These are phyloP conservation scores for Iris macrosiphon DNA, from an alignment of 106 monocot genomes.

Conservation along the genomic window DNA sequence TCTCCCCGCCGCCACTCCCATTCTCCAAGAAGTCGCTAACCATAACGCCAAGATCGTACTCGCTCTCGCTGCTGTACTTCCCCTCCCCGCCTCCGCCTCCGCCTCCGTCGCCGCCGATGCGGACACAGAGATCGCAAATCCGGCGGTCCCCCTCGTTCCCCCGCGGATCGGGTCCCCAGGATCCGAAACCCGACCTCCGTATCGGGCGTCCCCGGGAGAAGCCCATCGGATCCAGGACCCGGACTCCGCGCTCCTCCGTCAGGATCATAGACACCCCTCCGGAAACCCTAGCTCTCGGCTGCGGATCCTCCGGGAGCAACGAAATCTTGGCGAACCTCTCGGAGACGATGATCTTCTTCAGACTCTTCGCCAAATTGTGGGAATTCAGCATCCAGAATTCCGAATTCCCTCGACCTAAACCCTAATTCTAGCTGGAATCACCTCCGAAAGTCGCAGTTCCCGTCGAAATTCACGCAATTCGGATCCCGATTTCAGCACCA, in stretches of 20 bases:
- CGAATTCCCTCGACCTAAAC: neutral
- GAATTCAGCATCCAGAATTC: neutral
- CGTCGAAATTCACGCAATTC: too few relatives aligned
- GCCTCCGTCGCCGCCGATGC: constrained; percentile 13
- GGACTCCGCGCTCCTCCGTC: constrained; percentile 9
- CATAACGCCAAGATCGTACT: constrained; percentile 79
- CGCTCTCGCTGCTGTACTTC: constrained; percentile 73
- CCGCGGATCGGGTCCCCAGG: constrained; percentile 8
- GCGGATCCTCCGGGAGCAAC: neutral
- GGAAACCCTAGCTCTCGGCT: neutral
- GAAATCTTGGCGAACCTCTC: neutral
- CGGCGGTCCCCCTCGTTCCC: constrained; percentile 18
- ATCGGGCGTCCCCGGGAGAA: neutral
- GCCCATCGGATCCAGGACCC: constrained; percentile 3
- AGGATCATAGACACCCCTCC: constrained; percentile 7
- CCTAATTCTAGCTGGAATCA: too few relatives aligned
- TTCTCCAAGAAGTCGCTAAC: constrained; percentile 91
- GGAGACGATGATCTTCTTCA: neutral
- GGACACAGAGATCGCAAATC: constrained; percentile 9
- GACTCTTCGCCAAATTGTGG: neutral
- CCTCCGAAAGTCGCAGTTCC: too few relatives aligned
- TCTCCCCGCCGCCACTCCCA: constrained; percentile 54
- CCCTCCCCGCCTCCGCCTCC: constrained; percentile 12
- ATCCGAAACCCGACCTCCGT: constrained; percentile 10
- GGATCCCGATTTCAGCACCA: neutral